phyloP scores from a whole-genome alignment of 805 yeast genomes.

The Clavispora santaluciae region DNA sequence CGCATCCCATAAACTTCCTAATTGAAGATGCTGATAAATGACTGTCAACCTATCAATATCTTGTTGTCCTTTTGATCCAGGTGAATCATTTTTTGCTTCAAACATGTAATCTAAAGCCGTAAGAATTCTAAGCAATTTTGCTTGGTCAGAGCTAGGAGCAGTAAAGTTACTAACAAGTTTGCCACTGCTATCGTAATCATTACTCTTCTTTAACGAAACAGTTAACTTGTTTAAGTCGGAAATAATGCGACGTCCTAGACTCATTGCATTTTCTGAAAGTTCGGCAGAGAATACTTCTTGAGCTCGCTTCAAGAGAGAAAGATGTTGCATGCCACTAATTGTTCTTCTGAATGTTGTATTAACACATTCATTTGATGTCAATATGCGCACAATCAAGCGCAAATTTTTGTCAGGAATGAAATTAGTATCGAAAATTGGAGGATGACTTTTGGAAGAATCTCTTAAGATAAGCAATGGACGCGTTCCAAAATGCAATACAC shows the following conservation, averaged over 20 bases:
- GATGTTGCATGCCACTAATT: constrained; percentile 71
- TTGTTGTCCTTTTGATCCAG: constrained; percentile 15
- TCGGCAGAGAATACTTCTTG: constrained; percentile 62
- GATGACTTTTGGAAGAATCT: constrained; percentile 13
- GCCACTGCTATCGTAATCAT: constrained; percentile 34
- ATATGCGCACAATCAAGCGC: constrained; percentile 57
- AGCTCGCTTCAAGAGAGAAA: constrained; percentile 58
- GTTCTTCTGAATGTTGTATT: constrained; percentile 82
- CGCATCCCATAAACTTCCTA: constrained; percentile 83
- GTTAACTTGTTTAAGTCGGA: constrained; percentile 50
- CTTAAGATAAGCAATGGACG: constrained; percentile 57
- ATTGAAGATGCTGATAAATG: constrained; percentile 61
- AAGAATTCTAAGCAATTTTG: constrained; percentile 76
- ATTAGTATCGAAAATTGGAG: constrained; percentile 40
- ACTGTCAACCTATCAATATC: constrained; percentile 41
- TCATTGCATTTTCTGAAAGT: constrained; percentile 59
- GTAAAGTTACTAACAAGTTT: constrained; percentile 64
- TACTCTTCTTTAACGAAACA: constrained; percentile 32
- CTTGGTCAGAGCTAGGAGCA: constrained; percentile 78
- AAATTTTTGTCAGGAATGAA: constrained; percentile 58
- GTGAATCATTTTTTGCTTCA: constrained; percentile 35
- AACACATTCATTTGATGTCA: constrained; percentile 79
- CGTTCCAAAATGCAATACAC: constrained; percentile 72
- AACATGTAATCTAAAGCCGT: constrained; percentile 85
- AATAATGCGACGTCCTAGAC: constrained; percentile 51